Evolutionary conservation across 495 filamentous ascomycete genomes (phyloP), one percentile per base, ranked within the genome.

Genomic region (Hypoxylon rickii): DNA sequence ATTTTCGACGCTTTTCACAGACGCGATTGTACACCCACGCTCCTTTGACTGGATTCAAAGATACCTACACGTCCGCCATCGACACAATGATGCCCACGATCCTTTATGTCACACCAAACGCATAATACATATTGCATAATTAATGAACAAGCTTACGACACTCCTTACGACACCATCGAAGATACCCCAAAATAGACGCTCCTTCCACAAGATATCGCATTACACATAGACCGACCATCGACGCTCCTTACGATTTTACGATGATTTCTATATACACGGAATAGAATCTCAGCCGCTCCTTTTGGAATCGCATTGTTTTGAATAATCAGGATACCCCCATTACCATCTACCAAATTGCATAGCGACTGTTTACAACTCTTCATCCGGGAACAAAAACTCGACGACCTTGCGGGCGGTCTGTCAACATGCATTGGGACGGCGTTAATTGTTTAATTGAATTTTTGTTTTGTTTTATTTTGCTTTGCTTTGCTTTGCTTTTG

Each of bases 271-370:
- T 65, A 63, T 32, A 44, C 20, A 5, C 16, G 43, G 41, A 44
- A 66, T 68, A 68, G 63, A 68, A 64, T 68, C 55, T 68, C 66
- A 58, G 57, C 63, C 66, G 33, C 66, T 68, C 66, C 59, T 53
- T 67, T 29, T 6, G 54, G 58, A 65, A 58, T 52, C 44, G 66
- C 66, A 66, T 68, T 63, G 64, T 62, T 63, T 60, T 55, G 61
- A 58, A 55, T 61, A 55, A 43, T 55, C 48, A 63, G 46, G 66
- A 68, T 70, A 70, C 67, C 67, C 65, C 48, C 38, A 36, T 43
- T 32, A 70, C 64, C 61, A 70, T 72, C 72, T 68, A 72, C 72
- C 73, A 75, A 76, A 75, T 63, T 76, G 73, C 76, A 79, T 77
- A 79, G 75, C 76, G 73, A 73, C 75, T 79, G 76, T 74, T 76